phyloP scores from a whole-genome alignment of 768 basidiomycete species.

The Exidia glandulosa region DNA sequence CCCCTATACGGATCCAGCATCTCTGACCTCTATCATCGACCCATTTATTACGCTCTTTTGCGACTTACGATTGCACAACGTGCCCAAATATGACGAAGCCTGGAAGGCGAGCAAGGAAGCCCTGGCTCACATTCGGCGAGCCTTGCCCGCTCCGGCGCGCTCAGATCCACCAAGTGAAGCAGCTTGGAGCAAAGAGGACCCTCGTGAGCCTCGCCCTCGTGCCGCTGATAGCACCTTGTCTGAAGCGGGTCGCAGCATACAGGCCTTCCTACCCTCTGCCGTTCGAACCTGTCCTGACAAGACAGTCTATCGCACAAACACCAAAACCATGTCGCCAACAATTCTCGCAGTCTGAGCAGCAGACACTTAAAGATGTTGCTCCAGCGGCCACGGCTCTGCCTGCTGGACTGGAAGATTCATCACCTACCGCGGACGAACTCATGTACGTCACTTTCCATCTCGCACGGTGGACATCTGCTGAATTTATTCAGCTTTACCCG shows the following conservation, averaged over 20 bases:
- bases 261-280: background rate
- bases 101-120: background rate
- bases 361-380: background rate
- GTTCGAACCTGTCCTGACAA: background rate
- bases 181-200: background rate
- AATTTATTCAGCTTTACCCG: background rate
- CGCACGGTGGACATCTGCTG: background rate
- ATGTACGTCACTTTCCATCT: background rate
- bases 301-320: background rate
- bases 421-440: background rate
- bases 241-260: background rate
- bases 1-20: background rate
- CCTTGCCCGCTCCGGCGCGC: background rate
- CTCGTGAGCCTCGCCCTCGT: background rate
- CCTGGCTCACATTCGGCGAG: background rate
- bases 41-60: background rate
- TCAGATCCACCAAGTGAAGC: background rate
- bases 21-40: background rate
- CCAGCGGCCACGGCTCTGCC: background rate
- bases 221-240: background rate
- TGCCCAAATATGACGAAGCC: background rate
- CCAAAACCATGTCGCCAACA: background rate
- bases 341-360: background rate
- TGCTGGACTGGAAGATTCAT: background rate
- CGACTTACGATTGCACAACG: background rate